Percentiles rank a stretch among this genome's conserved stretches.
Evolutionary conservation across 805 yeast species (phyloP).

Genomic region (Hanseniaspora vineae): DNA sequence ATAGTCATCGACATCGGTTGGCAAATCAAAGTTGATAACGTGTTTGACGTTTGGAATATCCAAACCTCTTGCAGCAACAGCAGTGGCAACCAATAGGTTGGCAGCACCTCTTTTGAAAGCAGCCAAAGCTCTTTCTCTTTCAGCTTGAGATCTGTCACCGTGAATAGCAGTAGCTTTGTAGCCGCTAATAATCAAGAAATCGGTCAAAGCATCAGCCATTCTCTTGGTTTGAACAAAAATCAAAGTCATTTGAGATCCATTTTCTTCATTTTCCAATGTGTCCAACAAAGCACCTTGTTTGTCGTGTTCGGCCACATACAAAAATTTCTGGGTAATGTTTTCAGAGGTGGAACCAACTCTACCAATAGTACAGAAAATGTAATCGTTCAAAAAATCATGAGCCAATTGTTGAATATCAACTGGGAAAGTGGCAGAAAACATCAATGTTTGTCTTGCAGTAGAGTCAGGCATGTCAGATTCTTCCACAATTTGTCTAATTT

Average conservation of each 20-base stretch:
- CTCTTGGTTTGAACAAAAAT: slow-evolving; percentile 97
- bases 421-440: slow-evolving; percentile 99
- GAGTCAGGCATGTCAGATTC: slow-evolving; percentile 96
- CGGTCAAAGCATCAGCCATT: slow-evolving; percentile 94
- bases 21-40: slow-evolving; percentile 94
- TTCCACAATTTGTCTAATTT: slow-evolving; percentile 95
- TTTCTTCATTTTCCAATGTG: slow-evolving; percentile 66
- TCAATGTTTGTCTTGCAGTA: slow-evolving; percentile 83
- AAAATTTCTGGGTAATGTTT: slow-evolving; percentile 88
- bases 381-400: slow-evolving; percentile 90
- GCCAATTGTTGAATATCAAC: slow-evolving; percentile 94
- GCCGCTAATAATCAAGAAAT: slow-evolving; percentile 74
- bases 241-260: slow-evolving; percentile 59
- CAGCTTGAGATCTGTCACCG: slow-evolving; percentile 97
- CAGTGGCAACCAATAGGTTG: slow-evolving; percentile 95
- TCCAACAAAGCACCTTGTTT: slow-evolving; percentile 85
- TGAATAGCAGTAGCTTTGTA: slow-evolving; percentile 98
- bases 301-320: slow-evolving; percentile 86
- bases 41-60: slow-evolving; percentile 98
- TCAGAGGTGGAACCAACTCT: slow-evolving; percentile 99
- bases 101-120: slow-evolving; percentile 87
- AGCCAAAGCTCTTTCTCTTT: slow-evolving; percentile 94
- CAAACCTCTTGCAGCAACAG: slow-evolving; percentile 99
- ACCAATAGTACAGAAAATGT: slow-evolving; percentile 93
- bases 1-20: slow-evolving; percentile 94